These are phyloP conservation scores for Colletotrichum higginsianum DNA, from an alignment of 2,329 filamentous ascomycete genomes.

Conservation along the genomic window DNA sequence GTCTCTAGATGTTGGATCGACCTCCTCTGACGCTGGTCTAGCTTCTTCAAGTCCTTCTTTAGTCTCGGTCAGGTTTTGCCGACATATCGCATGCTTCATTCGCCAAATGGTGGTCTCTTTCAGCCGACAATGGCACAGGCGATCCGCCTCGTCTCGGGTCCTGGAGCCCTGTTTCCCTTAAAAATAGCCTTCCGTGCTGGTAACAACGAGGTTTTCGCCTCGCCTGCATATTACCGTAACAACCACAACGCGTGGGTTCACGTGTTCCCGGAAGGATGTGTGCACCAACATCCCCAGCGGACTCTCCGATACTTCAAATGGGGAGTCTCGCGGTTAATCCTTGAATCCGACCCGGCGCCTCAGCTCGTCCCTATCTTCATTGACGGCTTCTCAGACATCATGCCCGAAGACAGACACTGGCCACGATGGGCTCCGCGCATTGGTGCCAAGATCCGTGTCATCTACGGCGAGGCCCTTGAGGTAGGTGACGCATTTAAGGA, in stretches of 20 bases:
- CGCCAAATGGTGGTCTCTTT: slow-evolving; percentile 85
- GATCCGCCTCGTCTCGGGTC: slow-evolving; percentile 82
- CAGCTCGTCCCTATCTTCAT: slow-evolving; percentile 96
- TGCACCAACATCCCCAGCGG: slow-evolving; percentile 86
- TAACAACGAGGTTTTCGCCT: slow-evolving; percentile 74
- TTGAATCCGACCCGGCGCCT: slow-evolving; percentile 89
- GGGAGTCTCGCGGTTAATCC: slow-evolving; percentile 91
- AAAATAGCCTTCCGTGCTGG: slow-evolving; percentile 63
- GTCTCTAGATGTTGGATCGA: slow-evolving; percentile 28
- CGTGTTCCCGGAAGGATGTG: slow-evolving; percentile 95
- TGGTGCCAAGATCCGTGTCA: slow-evolving; percentile 78
- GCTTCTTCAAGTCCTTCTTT: slow-evolving; percentile 84
- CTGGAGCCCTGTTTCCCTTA: slow-evolving; percentile 23
- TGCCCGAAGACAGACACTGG: slow-evolving; percentile 86
- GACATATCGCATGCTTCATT: slow-evolving; percentile 86
- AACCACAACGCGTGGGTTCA: slow-evolving; percentile 90
- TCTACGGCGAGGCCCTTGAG: slow-evolving; percentile 85
- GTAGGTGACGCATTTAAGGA: slow-evolving; percentile 83
- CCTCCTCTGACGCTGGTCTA: slow-evolving; percentile 52
- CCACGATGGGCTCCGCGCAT: slow-evolving; percentile 86
- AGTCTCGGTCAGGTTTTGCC: slow-evolving; percentile 90
- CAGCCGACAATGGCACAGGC: slow-evolving; percentile 91
- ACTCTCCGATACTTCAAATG: slow-evolving; percentile 98
- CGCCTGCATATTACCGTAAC: slow-evolving; percentile 79
- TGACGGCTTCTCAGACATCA: slow-evolving; percentile 88